Evolutionary conservation across 306 rosid genomes (phyloP), one percentile per base, ranked within the genome.

Genomic region (Mucuna pruriens): DNA sequence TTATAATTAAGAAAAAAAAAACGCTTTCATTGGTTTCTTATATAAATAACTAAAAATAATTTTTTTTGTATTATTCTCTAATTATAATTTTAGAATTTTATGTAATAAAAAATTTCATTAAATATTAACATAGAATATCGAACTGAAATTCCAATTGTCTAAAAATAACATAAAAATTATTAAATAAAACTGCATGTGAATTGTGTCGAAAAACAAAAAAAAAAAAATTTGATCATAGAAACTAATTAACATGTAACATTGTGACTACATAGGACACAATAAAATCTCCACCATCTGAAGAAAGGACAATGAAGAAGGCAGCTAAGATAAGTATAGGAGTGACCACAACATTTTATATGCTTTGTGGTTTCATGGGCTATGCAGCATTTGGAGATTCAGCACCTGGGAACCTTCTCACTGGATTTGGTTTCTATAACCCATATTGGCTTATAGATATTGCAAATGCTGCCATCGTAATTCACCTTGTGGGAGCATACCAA

Each of bases 401-500:
- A 25, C 98, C 98, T 0, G 88, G 89, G 25, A 94, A 94, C 69
- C 88, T 94, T 60, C 91, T 94, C 71, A 94, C 95, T 0, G 97
- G 94, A 6, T 94, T 94, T 55, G 91, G 87, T n/a, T 83, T 73
- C 71, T 90, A 49, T 75, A 84, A 90, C 51, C 95, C 98, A 17
- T 89, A 13, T 71, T 89, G 95, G 98, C 85, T 94, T 49, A 42
- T 92, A 17, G 97, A 94, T 55, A 71, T 84, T 10, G 98, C 92
- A 4, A 94, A 94, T 51, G 89, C 80, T 0, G 91, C 97, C 22
- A 83, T 94, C 0, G 90, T 87, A 15, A 67, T 94, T 80, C 98
- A 94, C 54, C 91, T 94, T 8, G 79, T 92, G 7, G 98, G 98
- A 5, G 94, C 97, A 9, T 94, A 90, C 85, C 98, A 94, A 87